Conservation (phyloP, 2,329 filamentous ascomycete species). For the Fusarium coffeatum region DNA sequence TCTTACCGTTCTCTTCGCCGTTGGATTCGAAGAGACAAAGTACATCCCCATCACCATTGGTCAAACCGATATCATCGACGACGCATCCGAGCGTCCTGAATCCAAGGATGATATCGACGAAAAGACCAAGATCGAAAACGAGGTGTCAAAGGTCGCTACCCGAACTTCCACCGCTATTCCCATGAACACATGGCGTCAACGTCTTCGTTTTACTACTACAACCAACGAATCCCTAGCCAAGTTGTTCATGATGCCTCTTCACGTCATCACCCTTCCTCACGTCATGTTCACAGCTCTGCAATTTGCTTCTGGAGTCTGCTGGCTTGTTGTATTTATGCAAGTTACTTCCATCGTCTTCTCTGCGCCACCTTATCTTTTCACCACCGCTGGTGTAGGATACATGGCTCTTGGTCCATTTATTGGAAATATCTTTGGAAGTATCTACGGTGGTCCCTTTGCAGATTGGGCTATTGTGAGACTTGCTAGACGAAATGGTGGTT, state of each 20-base stretch:
- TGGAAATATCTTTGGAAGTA: conserved; percentile 53
- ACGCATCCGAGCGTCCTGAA: not conserved
- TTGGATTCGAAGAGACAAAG: conserved; percentile 48
- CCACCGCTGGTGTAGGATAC: conserved; percentile 43
- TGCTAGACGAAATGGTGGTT: conserved; percentile 53
- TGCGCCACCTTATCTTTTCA: conserved; percentile 49
- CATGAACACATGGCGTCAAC: conserved; percentile 34
- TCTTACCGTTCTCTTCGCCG: conserved; percentile 41
- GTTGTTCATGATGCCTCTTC: conserved; percentile 36
- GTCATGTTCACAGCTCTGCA: conserved; percentile 55
- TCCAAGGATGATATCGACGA: conserved; percentile 1
- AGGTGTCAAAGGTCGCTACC: not conserved
- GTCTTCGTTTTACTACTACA: conserved; percentile 35
- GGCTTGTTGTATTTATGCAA: conserved; percentile 42
- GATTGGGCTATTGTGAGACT: conserved; percentile 54
- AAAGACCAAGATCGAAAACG: not conserved
- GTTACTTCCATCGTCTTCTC: conserved; percentile 53
- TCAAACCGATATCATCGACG: not conserved
- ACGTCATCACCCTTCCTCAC: conserved; percentile 51
- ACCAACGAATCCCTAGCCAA: conserved; percentile 34
- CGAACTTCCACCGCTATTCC: conserved; percentile 12
- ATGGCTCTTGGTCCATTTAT: conserved; percentile 50
- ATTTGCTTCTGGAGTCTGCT: conserved; percentile 49
- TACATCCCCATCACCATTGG: conserved; percentile 39
- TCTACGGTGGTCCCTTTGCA: conserved; percentile 55